Conservation (phyloP, 371 early-diverging fungal species). For the Batrachochytrium dendrobatidis region DNA sequence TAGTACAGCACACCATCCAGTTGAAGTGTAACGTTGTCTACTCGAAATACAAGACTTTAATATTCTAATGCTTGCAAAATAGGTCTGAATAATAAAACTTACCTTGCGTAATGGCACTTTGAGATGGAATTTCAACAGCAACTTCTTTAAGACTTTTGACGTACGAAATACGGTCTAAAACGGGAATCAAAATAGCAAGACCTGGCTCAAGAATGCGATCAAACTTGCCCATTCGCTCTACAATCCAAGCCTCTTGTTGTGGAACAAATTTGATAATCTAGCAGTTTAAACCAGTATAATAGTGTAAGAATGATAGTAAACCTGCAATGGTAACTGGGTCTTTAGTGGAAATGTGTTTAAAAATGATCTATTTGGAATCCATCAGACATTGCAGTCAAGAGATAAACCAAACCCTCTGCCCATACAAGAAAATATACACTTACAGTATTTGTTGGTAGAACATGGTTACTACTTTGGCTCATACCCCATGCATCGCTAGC, state of each 20-base stretch:
- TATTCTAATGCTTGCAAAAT: no score
- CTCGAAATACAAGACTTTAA: background rate
- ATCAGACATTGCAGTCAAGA: background rate
- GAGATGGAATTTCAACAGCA: conserved; percentile 89
- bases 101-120: conserved; percentile 88
- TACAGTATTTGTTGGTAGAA: background rate
- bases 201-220: conserved; percentile 86
- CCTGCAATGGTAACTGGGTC: background rate
- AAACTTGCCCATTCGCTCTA: conserved; percentile 49
- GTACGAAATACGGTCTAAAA: conserved; percentile 84
- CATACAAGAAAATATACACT: background rate
- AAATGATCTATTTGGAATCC: background rate
- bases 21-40: conserved; percentile 90
- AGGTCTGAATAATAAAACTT: conserved; percentile 4
- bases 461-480: background rate
- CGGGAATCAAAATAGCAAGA: conserved; percentile 76
- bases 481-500: no score
- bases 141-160: conserved; percentile 92
- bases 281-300: background rate
- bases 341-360: background rate
- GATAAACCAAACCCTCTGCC: background rate
- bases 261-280: conserved; percentile 70
- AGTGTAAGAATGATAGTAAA: background rate
- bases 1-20: conserved; percentile 96
- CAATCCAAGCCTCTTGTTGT: conserved; percentile 87